Percentiles rank a stretch among this genome's conserved stretches.
Conservation (phyloP, 129 eudicot genomes). For the Tagetes patula region DNA sequence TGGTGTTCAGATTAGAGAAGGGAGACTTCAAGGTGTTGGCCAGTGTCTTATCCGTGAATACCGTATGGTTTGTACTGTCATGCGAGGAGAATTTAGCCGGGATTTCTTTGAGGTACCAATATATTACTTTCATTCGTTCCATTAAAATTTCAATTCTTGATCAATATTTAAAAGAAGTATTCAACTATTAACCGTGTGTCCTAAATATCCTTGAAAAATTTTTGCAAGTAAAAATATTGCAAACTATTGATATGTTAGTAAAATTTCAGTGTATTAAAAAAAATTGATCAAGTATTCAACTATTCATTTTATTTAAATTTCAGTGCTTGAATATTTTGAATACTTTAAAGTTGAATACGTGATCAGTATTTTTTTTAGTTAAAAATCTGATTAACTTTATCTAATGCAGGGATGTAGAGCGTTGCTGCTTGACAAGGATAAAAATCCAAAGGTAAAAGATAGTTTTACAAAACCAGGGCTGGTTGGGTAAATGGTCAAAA, state of each 20-base stretch:
- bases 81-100: slow-evolving; percentile 74
- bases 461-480: neutral
- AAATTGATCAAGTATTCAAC: too few relatives aligned
- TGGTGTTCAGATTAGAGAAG: slow-evolving; percentile 74
- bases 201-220: slow-evolving; percentile 9
- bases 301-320: too few relatives aligned
- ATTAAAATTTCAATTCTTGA: slow-evolving; percentile 3
- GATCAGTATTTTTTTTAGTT: too few relatives aligned
- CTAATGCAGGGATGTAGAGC: slow-evolving; percentile 89
- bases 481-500: slow-evolving; percentile 2
- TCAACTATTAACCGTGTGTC: slow-evolving; percentile 5
- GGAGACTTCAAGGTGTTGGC: slow-evolving; percentile 94
- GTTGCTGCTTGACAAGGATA: slow-evolving; percentile 78
- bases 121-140: neutral
- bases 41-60: slow-evolving; percentile 87
- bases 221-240: too few relatives aligned
- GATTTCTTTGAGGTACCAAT: slow-evolving; percentile 76
- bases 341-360: too few relatives aligned
- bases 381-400: slow-evolving; percentile 17
- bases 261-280: too few relatives aligned
- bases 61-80: slow-evolving; percentile 75
- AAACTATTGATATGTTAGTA: too few relatives aligned
- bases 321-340: too few relatives aligned
- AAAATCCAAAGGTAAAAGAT: slow-evolving; percentile 69
- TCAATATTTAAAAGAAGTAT: slow-evolving; percentile 2